A percentile compares a stretch with the other conserved stretches of the same genome.
Conservation (phyloP, 108 stramenopile genomes). For the Cyclostephanos tholiformis region DNA sequence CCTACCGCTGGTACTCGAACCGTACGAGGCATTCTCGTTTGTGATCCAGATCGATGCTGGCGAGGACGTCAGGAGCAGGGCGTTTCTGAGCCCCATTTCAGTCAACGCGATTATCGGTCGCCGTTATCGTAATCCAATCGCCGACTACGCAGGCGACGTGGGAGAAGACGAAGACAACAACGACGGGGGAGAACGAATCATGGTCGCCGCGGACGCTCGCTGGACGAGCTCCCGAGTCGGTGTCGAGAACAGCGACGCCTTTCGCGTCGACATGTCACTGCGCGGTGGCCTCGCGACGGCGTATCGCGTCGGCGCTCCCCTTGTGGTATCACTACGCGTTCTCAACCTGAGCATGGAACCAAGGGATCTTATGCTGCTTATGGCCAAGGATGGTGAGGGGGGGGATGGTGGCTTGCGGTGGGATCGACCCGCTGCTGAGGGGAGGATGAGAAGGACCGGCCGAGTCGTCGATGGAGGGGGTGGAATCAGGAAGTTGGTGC, state of each 20-base stretch:
- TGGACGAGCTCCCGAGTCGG: slow-evolving; percentile 78
- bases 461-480: neutral
- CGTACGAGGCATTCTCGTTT: slow-evolving; percentile 70
- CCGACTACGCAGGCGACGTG: neutral
- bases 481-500: slow-evolving; percentile 4
- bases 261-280: slow-evolving; percentile 66
- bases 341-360: slow-evolving; percentile 74
- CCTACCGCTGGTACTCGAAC: slow-evolving; percentile 66
- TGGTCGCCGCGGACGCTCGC: slow-evolving; percentile 67
- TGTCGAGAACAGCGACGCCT: slow-evolving; percentile 79
- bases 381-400: slow-evolving; percentile 71
- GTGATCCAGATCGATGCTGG: slow-evolving; percentile 77
- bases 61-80: slow-evolving; percentile 50
- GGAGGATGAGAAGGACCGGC: slow-evolving; percentile 11
- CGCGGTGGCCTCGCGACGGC: slow-evolving; percentile 37
- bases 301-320: slow-evolving; percentile 65
- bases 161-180: neutral
- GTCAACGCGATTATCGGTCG: slow-evolving; percentile 68
- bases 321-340: slow-evolving; percentile 66
- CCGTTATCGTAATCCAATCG: neutral
- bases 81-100: slow-evolving; percentile 70
- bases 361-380: slow-evolving; percentile 72
- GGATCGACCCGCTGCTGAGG: slow-evolving; percentile 16
- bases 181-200: slow-evolving; percentile 40
- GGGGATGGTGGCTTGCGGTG: slow-evolving; percentile 29